Evolutionary conservation across 2,329 filamentous ascomycete genomes (phyloP).

Genomic region (Plenodomus lindquistii): DNA sequence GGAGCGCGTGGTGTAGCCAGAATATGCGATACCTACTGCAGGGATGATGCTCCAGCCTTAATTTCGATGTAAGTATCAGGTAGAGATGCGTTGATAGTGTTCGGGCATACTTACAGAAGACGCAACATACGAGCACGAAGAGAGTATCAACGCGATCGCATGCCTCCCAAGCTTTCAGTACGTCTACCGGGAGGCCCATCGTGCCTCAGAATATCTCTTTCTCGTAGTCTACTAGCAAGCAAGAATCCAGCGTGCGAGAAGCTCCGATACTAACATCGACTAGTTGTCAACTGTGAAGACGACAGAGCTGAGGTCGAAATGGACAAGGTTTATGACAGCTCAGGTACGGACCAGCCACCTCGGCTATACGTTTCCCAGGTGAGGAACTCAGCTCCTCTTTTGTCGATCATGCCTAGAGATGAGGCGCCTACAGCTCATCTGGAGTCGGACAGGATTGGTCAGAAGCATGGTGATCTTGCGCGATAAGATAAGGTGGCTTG

Average conservation of each 20-base stretch:
- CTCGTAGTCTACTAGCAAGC: not conserved
- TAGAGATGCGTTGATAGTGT: not conserved
- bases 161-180: slow-evolving; percentile 52
- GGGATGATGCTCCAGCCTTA: slow-evolving; percentile 56
- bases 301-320: not conserved
- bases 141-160: slow-evolving; percentile 58
- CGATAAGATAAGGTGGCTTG: slow-evolving; percentile 5
- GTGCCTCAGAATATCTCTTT: not conserved
- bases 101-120: slow-evolving; percentile 46
- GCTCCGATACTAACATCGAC: no score
- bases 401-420: slow-evolving; percentile 18
- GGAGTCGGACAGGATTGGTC: slow-evolving; percentile 10
- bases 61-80: no score
- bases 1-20: slow-evolving; percentile 54
- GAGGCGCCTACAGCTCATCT: slow-evolving; percentile 13
- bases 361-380: slow-evolving; percentile 7
- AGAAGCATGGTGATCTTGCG: not conserved
- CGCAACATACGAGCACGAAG: slow-evolving; percentile 56
- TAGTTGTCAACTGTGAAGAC: no score
- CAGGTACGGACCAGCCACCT: slow-evolving; percentile 12
- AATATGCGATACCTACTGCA: slow-evolving; percentile 56
- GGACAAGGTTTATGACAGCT: slow-evolving; percentile 6
- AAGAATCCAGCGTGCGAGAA: not conserved
- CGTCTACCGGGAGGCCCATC: slow-evolving; percentile 33
- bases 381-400: slow-evolving; percentile 8